phyloP scores from a whole-genome alignment of 768 basidiomycete genomes.

The Myochromella boudieri region DNA sequence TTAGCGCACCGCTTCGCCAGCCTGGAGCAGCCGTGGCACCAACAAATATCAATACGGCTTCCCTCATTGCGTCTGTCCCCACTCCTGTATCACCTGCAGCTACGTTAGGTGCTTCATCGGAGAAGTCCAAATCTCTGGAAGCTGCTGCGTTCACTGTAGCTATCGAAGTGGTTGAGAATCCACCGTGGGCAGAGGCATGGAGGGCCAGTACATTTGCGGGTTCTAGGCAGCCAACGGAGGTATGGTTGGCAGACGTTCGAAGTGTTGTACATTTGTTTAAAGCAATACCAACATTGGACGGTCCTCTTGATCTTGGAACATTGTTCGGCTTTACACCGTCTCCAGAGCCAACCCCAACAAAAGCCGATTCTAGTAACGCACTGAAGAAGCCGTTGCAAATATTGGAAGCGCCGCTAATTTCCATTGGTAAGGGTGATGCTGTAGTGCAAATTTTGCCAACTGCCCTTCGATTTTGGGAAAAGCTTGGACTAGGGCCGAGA shows the following conservation, averaged over 20 bases:
- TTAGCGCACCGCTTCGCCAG: slow-evolving; percentile 59
- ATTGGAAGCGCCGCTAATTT: slow-evolving; percentile 50
- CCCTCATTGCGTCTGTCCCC: slow-evolving; percentile 50
- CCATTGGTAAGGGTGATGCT: slow-evolving; percentile 66
- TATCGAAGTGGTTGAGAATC: slow-evolving; percentile 73
- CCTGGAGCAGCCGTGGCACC: slow-evolving; percentile 53
- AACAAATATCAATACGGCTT: slow-evolving; percentile 38
- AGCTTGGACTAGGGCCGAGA: slow-evolving; percentile 70
- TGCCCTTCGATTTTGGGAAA: slow-evolving; percentile 84
- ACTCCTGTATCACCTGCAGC: slow-evolving; percentile 87
- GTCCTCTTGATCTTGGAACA: slow-evolving; percentile 40
- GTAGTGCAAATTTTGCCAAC: slow-evolving; percentile 70
- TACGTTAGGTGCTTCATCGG: slow-evolving; percentile 58
- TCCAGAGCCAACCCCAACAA: slow-evolving; percentile 9
- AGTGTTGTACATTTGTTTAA: slow-evolving; percentile 42
- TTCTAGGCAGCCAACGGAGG: slow-evolving; percentile 24
- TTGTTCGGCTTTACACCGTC: slow-evolving; percentile 42
- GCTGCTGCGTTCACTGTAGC: slow-evolving; percentile 63
- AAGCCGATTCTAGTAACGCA: not conserved
- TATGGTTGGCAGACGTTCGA: slow-evolving; percentile 63
- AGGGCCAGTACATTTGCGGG: slow-evolving; percentile 32
- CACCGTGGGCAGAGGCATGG: slow-evolving; percentile 69
- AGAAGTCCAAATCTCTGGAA: slow-evolving; percentile 68
- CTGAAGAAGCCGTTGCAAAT: slow-evolving; percentile 8
- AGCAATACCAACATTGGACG: slow-evolving; percentile 34